phyloP scores from a whole-genome alignment of 2,329 filamentous ascomycete species.

The Epichloe uncinata region DNA sequence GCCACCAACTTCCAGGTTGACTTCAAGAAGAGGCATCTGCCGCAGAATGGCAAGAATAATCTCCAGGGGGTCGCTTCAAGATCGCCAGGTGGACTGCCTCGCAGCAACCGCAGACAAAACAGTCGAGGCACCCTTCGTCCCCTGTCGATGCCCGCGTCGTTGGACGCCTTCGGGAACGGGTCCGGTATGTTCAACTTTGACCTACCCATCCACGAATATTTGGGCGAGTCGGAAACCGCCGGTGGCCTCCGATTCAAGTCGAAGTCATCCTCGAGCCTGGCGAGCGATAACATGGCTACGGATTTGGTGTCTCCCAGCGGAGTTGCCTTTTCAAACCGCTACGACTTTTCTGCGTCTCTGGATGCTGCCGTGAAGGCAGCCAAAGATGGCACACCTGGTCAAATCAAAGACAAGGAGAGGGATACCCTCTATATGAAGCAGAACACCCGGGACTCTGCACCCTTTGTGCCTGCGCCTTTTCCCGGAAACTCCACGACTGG shows the following conservation, averaged over 20 bases:
- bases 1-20: constrained; percentile 85
- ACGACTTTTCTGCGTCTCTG: constrained; percentile 91
- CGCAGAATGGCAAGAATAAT: constrained; percentile 44
- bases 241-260: constrained; percentile 56
- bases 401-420: constrained; percentile 30
- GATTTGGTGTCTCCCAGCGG: constrained; percentile 43
- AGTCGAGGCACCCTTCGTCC: constrained; percentile 30
- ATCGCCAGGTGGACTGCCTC: constrained; percentile 43
- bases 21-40: constrained; percentile 67
- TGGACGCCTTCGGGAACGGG: constrained; percentile 60
- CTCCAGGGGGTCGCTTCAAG: constrained; percentile 38
- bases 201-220: constrained; percentile 46
- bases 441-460: constrained; percentile 20
- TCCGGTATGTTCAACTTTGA: constrained; percentile 41
- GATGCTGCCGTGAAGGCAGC: constrained; percentile 67
- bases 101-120: constrained; percentile 46
- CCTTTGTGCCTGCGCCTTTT: constrained; percentile 1
- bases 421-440: constrained; percentile 46
- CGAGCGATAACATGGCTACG: constrained; percentile 46
- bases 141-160: constrained; percentile 41
- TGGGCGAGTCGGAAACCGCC: constrained; percentile 44
- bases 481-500: constrained; percentile 10
- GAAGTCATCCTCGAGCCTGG: constrained; percentile 48
- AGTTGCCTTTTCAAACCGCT: constrained; percentile 79
- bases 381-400: constrained; percentile 40